phyloP scores from a whole-genome alignment of 2,329 filamentous ascomycete species.

The Colletotrichum neosansevieriae region DNA sequence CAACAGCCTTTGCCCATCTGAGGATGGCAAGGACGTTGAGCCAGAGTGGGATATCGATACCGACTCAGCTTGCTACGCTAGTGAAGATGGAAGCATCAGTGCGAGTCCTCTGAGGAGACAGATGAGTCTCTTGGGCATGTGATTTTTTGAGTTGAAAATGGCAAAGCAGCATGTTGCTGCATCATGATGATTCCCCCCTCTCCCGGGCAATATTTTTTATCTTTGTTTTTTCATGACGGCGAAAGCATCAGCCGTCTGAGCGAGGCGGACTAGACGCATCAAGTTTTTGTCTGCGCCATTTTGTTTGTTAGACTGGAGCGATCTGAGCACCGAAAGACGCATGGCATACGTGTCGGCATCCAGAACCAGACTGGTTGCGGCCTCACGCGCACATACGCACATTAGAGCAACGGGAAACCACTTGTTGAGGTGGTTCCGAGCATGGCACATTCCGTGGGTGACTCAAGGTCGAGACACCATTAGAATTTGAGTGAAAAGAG shows the following conservation, averaged over 20 bases:
- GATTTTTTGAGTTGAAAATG: conserved; percentile 8
- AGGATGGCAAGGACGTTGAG: conserved; percentile 67
- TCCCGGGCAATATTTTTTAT: neutral
- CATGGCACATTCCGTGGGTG: conserved; percentile 1
- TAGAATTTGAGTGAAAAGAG: neutral
- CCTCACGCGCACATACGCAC: neutral
- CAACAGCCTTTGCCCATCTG: conserved; percentile 45
- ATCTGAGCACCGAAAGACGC: neutral
- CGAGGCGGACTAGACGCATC: conserved; percentile 19
- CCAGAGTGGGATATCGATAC: conserved; percentile 96
- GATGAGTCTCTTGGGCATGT: conserved; percentile 79
- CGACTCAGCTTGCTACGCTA: conserved; percentile 78
- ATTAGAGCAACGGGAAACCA: neutral
- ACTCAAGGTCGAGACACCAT: neutral
- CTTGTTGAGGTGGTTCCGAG: neutral
- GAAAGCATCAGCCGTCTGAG: neutral
- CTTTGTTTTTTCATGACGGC: neutral
- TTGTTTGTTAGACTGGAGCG: conserved; percentile 21
- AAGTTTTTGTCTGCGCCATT: neutral
- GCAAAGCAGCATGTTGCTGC: neutral
- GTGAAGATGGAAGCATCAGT: conserved; percentile 77
- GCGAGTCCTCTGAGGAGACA: conserved; percentile 78
- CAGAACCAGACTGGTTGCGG: conserved; percentile 8
- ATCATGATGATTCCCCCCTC: conserved; percentile 11
- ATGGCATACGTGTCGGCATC: neutral